These are phyloP conservation scores for Cokeromyces recurvatus DNA, from an alignment of 371 early-diverging fungal species.

Conservation along the genomic window DNA sequence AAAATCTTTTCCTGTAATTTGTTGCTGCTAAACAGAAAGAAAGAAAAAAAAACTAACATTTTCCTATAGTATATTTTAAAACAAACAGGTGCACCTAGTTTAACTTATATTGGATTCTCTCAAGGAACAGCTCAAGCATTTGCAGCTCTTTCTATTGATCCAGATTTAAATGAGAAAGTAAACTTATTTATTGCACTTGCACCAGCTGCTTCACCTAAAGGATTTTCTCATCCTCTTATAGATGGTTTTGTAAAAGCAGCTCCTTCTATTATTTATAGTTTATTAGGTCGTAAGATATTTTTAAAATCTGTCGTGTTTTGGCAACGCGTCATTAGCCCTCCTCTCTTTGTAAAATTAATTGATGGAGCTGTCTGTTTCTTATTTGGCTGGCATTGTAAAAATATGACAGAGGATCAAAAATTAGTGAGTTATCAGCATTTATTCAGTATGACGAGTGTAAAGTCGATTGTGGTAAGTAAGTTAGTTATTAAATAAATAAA, in stretches of 20 bases:
- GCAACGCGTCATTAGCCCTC: conserved; percentile 72
- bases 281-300: conserved; percentile 83
- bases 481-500: too few species aligned
- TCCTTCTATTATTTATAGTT: conserved; percentile 79
- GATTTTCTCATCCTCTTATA: conserved; percentile 74
- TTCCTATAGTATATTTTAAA: conserved; percentile 66
- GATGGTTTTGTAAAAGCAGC: conserved; percentile 78
- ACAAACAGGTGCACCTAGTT: conserved; percentile 64
- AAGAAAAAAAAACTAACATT: too few species aligned
- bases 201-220: conserved; percentile 84
- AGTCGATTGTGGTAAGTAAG: conserved; percentile 72
- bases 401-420: conserved; percentile 70
- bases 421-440: conserved; percentile 80
- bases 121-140: conserved; percentile 92
- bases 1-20: too few species aligned
- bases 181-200: conserved; percentile 87
- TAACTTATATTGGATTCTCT: conserved; percentile 93
- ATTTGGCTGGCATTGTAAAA: conserved; percentile 80
- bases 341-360: conserved; percentile 67
- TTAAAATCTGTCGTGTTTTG: conserved; percentile 78
- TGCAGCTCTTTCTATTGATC: conserved; percentile 77
- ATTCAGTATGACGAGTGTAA: conserved; percentile 86
- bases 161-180: conserved; percentile 70
- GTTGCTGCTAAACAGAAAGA: too few species aligned
- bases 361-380: conserved; percentile 69